A percentile compares a stretch with the other conserved stretches of the same genome.
phyloP scores from a whole-genome alignment of 1,284 basidiomycete genomes.

The Testicularia cyperi region DNA sequence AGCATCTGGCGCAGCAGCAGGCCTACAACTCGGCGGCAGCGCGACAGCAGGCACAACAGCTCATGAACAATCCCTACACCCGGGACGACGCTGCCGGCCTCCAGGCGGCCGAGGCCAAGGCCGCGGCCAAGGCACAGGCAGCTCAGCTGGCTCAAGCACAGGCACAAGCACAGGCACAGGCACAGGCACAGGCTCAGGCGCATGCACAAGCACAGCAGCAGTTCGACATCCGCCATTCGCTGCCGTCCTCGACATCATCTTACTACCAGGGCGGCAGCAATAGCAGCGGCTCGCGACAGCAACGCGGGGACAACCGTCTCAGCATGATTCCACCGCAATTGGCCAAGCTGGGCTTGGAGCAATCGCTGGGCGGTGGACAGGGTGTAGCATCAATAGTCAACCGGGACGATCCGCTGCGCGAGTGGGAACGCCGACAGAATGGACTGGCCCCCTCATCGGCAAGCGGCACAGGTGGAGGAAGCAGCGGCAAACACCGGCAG shows the following conservation, averaged over 20 bases:
- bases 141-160: constrained; percentile 40
- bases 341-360: constrained; percentile 59
- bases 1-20: constrained; percentile 90
- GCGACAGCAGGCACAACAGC: constrained; percentile 60
- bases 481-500: constrained; percentile 27
- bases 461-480: constrained; percentile 10
- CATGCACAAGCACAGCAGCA: constrained; percentile 36
- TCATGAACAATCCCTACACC: constrained; percentile 52
- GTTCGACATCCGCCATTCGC: constrained; percentile 26
- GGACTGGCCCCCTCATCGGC: constrained; percentile 34
- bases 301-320: constrained; percentile 62
- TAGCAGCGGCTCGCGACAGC: constrained; percentile 4
- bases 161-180: constrained; percentile 32
- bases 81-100: constrained; percentile 29
- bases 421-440: constrained; percentile 66
- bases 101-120: constrained; percentile 31
- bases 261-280: constrained; percentile 12
- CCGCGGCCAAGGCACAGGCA: constrained; percentile 37
- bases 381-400: constrained; percentile 51
- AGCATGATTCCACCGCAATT: constrained; percentile 88
- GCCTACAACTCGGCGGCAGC: constrained; percentile 71
- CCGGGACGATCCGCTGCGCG: constrained; percentile 50
- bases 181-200: constrained; percentile 36
- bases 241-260: constrained; percentile 19
- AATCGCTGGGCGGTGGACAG: constrained; percentile 18